These are phyloP conservation scores for Exophiala spinifera DNA, from an alignment of 2,329 filamentous ascomycete species.

Conservation along the genomic window DNA sequence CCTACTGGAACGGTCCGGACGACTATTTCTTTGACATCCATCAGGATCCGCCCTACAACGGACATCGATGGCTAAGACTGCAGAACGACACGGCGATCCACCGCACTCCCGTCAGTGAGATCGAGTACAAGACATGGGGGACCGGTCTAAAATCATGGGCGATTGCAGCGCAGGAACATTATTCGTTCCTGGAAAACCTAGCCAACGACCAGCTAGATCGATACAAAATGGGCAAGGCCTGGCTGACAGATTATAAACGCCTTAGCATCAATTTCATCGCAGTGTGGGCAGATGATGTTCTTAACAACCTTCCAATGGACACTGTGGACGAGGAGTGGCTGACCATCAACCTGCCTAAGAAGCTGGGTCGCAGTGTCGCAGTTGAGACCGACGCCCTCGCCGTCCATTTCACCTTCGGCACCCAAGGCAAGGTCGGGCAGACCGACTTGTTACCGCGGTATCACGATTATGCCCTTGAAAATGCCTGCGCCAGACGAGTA, in stretches of 20 bases:
- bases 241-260: conserved; percentile 50
- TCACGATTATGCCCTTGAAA: conserved; percentile 52
- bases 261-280: conserved; percentile 56
- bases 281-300: conserved; percentile 53
- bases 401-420: conserved; percentile 52
- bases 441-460: conserved; percentile 57
- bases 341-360: conserved; percentile 38
- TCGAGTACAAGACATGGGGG: conserved; percentile 44
- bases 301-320: conserved; percentile 47
- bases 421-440: conserved; percentile 43
- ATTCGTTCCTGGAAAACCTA: conserved; percentile 48
- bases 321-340: conserved; percentile 49
- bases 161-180: conserved; percentile 45
- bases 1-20: conserved; percentile 35
- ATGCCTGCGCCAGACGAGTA: conserved; percentile 41
- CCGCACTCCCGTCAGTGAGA: conserved; percentile 47
- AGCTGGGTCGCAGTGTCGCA: conserved; percentile 42
- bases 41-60: conserved; percentile 37
- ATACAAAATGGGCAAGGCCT: conserved; percentile 43
- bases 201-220: conserved; percentile 42
- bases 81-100: conserved; percentile 43
- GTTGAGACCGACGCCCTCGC: conserved; percentile 56
- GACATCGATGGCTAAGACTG: conserved; percentile 50
- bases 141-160: conserved; percentile 24
- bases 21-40: conserved; percentile 32